Evolutionary conservation across 495 filamentous ascomycete species (phyloP), one percentile per base, ranked within the genome.

Genomic region (Penicillium malachiteum): DNA sequence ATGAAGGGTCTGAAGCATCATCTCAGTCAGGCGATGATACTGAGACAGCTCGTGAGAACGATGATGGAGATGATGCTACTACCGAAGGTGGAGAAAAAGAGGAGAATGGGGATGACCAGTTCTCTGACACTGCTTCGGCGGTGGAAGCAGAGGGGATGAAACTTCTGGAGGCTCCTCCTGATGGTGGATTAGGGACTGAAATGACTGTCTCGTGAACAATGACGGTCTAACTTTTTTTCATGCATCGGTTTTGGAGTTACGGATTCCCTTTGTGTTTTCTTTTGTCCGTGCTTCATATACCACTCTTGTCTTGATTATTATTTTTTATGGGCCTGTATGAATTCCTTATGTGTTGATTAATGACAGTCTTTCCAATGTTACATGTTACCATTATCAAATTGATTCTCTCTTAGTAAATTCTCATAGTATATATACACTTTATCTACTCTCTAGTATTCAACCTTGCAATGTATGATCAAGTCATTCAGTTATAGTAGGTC

Each of bases 161-260:
- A 42, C n/a, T 67, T 21, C 50, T 69, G n/a, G 71, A 68, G 14
- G 67, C 71, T 10, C 62, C 72, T n/a, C 69, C 60, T 54, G 78
- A 79, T 53, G 77, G 72, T 57, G 77, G 72, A 16, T 59, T 80
- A 17, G 78, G 74, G 5, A 68, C 74, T 5, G 78, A 79, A 49
- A 60, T 75, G 56, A 62, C 67, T 54, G 72, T 74, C 39, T 42
- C 33, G 16, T 54, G 51, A 54, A 37, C 2, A 32, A 48, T 66
- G 56, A 61, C 50, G 31, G 48, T 30, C 16, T 48, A 34, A 16
- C 7, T 37, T 31, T 54, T 41, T 45, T 30, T 2, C 6, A 12
- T 12, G 14, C 44, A 55, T 57, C 10, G 3, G 48, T 50, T 48
- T 35, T 39, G 30, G 38, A 35, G 48, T 51, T 51, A 30, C 12